Evolutionary conservation across 352 stramenopile genomes (phyloP).

Genomic region (Globisporangium perplexum): DNA sequence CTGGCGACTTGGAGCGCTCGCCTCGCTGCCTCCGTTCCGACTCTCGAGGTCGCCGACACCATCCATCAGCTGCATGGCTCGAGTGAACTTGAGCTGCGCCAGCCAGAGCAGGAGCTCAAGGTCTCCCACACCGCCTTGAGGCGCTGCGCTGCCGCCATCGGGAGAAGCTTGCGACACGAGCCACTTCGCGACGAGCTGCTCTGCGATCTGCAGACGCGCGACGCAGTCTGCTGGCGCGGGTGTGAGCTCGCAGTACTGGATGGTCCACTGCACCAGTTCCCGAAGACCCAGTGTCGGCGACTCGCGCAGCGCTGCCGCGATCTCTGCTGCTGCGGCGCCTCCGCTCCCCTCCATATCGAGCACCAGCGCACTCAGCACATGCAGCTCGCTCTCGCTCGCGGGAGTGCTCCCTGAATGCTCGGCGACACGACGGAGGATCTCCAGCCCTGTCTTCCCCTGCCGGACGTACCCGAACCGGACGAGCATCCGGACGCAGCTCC

Average conservation of each 20-base stretch:
- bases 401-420: neutral
- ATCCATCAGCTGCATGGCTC: slow-evolving; percentile 19
- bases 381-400: slow-evolving; percentile 4
- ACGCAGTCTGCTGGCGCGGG: slow-evolving; percentile 11
- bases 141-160: neutral
- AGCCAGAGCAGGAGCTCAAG: slow-evolving; percentile 20
- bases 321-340: slow-evolving; percentile 14
- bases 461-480: slow-evolving; percentile 47
- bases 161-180: neutral
- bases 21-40: neutral
- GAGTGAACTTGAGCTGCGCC: slow-evolving; percentile 28
- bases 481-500: slow-evolving; percentile 23
- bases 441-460: slow-evolving; percentile 49
- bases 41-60: neutral
- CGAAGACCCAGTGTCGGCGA: slow-evolving; percentile 18
- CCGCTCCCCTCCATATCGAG: slow-evolving; percentile 32
- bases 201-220: slow-evolving; percentile 12
- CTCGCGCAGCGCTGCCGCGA: slow-evolving; percentile 15
- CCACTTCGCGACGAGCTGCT: slow-evolving; percentile 17
- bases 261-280: slow-evolving; percentile 28
- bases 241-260: slow-evolving; percentile 20
- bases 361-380: slow-evolving; percentile 16
- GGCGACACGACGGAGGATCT: slow-evolving; percentile 23
- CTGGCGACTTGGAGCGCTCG: neutral
- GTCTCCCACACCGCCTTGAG: slow-evolving; percentile 1